Percentiles rank a stretch among this genome's conserved stretches.
Conservation (phyloP, 148 eudicot genomes). For the Persicaria maculosa region DNA sequence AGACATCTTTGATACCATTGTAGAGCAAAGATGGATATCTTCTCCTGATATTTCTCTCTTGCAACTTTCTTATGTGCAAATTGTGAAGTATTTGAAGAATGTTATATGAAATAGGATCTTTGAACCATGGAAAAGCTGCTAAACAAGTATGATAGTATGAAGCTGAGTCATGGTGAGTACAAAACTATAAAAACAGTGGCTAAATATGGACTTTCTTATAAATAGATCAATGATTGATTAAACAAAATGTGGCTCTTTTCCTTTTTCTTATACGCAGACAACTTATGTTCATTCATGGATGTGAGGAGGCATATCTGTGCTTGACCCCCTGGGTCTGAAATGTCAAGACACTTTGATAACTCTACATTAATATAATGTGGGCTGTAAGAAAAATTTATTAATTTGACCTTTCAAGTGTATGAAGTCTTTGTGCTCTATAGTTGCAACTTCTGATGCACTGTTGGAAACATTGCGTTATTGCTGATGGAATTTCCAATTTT, state of each 20-base stretch:
- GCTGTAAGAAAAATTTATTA: background rate
- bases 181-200: background rate
- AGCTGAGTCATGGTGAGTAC: slow-evolving; percentile 8
- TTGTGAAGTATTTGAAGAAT: slow-evolving; percentile 1
- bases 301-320: slow-evolving; percentile 11
- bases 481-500: background rate
- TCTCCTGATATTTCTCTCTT: background rate
- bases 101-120: background rate
- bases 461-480: background rate
- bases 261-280: background rate
- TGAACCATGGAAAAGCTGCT: slow-evolving; percentile 4
- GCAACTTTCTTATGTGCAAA: background rate
- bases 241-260: background rate
- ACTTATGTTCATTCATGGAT: slow-evolving; percentile 3
- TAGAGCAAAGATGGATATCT: background rate
- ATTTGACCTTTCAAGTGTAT: background rate
- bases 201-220: slow-evolving; percentile 2
- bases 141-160: slow-evolving; percentile 8
- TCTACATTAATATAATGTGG: background rate
- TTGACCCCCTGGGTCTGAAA: slow-evolving; percentile 8
- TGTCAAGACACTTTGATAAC: slow-evolving; percentile 12
- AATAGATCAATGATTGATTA: background rate
- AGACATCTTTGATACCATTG: background rate
- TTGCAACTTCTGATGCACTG: background rate
- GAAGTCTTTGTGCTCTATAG: background rate